Base-by-base conservation (phyloP, 495 filamentous ascomycete genomes). In the Trichoderma erinaceum region DNA sequence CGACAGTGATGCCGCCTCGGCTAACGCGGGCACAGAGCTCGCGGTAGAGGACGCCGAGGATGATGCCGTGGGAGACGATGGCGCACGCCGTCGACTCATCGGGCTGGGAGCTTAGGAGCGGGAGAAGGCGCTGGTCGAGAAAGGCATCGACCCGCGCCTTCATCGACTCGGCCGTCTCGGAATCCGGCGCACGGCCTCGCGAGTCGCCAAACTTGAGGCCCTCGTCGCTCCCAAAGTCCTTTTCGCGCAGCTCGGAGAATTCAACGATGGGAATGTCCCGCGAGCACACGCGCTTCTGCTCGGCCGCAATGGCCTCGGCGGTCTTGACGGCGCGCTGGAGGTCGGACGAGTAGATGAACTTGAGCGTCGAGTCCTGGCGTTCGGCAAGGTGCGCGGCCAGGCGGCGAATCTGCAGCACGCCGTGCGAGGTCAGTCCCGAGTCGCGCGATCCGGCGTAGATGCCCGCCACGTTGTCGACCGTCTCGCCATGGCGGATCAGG, bases 401-500 rank as follows among this genome's bases (percentile, higher is more conserved):
- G 69, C 84, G 82, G 32, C 84, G 82, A 6, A 89, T 87, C 74
- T 97, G 92, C 44, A 92, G 80, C 65, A 89, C 83, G 65, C 92
- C 92, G 75, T 97, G 92, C 70, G 87, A 88, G 15, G 93, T 96
- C 46, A 97, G 83, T 13, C 85, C 78, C 10, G 92, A 96, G 76
- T 97, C 90, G 69, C 85, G 88, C 56, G 83, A 79, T 63, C 92
- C 92, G 71, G 92, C 92, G 77, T 89, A 92, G 67, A 88, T 73
- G 65, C 86, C 83, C 43, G 88, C 88, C 66, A 95, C 87, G 78
- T 96, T 97, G 76, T 95, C 88, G 56, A 93, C 88, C 4, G 92
- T 93, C 77, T 97, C 93, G 68, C 88, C 93, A 79, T 97, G 92
- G 65, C 92, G 86, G 69, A 95, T 87, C 64, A 97, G 85, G 73